These are phyloP conservation scores for Ophiostoma sp. DNA, from an alignment of 2,329 filamentous ascomycete species.

Conservation along the genomic window DNA sequence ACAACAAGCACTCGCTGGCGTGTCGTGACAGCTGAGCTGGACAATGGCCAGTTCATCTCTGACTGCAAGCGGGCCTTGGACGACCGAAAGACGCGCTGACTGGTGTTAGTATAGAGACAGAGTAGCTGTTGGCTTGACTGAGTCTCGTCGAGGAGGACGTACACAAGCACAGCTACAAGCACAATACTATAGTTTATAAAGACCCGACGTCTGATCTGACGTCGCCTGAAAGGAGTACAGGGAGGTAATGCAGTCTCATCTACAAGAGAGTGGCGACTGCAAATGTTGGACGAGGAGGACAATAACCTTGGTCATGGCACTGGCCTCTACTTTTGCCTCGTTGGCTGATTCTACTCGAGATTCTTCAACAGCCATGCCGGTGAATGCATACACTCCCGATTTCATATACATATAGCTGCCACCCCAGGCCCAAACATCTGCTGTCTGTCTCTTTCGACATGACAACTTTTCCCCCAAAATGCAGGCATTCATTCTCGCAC, in stretches of 20 bases:
- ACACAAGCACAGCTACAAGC: background rate
- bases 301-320: background rate
- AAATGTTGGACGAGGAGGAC: background rate
- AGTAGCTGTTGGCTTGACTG: background rate
- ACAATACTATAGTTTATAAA: conserved; percentile 6
- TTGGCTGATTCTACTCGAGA: no score
- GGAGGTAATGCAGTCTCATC: background rate
- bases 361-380: background rate
- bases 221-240: background rate
- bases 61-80: background rate
- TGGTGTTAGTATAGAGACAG: background rate
- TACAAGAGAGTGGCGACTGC: background rate
- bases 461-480: background rate
- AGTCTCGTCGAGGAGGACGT: background rate
- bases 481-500: background rate
- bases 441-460: background rate
- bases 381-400: background rate
- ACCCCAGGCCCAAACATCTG: background rate
- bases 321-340: background rate
- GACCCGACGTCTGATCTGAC: background rate
- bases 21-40: conserved; percentile 27
- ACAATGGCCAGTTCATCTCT: conserved; percentile 28
- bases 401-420: background rate
- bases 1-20: conserved; percentile 29
- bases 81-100: background rate